Base-by-base conservation (phyloP, 495 filamentous ascomycete species). In the Penicillium soppii region DNA sequence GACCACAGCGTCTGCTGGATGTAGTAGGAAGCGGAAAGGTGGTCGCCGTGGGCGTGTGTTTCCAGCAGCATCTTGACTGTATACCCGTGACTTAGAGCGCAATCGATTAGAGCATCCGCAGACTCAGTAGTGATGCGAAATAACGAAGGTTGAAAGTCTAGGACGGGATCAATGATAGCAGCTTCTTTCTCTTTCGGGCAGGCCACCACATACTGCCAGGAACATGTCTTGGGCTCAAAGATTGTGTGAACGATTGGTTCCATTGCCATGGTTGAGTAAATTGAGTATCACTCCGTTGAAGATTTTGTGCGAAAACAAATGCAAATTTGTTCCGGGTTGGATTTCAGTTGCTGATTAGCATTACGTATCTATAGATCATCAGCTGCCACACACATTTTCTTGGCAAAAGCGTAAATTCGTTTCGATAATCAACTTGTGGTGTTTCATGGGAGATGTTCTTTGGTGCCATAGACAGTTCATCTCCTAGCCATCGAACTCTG, bases 1-100 rank as follows among this genome's bases (percentile, higher is more conserved):
- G 32, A 37, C 35, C 51, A 61, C 1, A 78, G 68, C 8, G 59
- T 61, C 7, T 54, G 47, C 57, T 80, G 80, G 12, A 83, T 68
- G 39, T 82, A 82, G n/a, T 53, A 63, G 2, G 77, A 49, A 0
- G 79, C 81, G 0, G 77, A 79, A 7, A 83, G 60, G 54, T 83
- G 80, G 62, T 82, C 80, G 16, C 76, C 80, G 58, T 83, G 79
- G 22, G 68, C 69, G 54, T 83, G 79, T 0, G 80, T 83, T 60
- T 84, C 79, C 9, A 85, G 66, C 19, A 82, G 63, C 7, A 48
- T 42, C 3, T 47, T 57, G 42, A 82, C 57, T 3, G 16, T 69
- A 62, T 79, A 82, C 5, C 63, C 65, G 0, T 79, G 42, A 16
- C 67, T 49, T 0, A 45, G 26, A 22, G 74, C 55, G 9, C 75